Conservation (phyloP, 768 basidiomycete species). For the Boletus tylopilopsis region DNA sequence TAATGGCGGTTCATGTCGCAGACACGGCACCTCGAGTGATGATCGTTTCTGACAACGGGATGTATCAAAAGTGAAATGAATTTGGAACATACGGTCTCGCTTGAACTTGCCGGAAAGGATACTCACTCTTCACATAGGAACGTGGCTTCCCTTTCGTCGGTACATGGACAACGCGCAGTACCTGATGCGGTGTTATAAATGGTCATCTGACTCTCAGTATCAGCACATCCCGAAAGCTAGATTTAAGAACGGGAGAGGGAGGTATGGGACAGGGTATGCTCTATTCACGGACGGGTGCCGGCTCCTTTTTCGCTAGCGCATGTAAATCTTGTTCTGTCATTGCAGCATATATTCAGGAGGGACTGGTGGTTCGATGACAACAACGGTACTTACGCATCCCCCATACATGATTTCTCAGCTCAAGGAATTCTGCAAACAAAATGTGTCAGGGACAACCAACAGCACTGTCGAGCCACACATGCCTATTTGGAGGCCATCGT, state of each 20-base stretch:
- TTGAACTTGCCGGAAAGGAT: no score
- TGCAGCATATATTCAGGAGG: neutral
- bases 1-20: neutral
- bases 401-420: conserved; percentile 79
- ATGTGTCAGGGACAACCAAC: neutral
- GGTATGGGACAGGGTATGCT: conserved; percentile 14
- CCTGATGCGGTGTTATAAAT: no score
- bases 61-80: no score
- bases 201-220: no score
- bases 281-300: conserved; percentile 56
- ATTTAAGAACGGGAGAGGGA: neutral
- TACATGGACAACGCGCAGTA: no score
- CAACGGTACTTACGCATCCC: conserved; percentile 67
- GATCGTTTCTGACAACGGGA: no score
- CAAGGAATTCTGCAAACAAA: conserved; percentile 61
- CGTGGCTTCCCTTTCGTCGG: no score
- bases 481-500: conserved; percentile 81
- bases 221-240: no score
- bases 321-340: conserved; percentile 78
- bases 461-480: conserved; percentile 14
- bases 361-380: neutral
- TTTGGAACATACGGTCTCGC: no score
- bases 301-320: conserved; percentile 63
- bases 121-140: no score
- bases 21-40: no score